These are phyloP conservation scores for Ustilago trichophora DNA, from an alignment of 1,284 basidiomycete genomes.

Conservation along the genomic window DNA sequence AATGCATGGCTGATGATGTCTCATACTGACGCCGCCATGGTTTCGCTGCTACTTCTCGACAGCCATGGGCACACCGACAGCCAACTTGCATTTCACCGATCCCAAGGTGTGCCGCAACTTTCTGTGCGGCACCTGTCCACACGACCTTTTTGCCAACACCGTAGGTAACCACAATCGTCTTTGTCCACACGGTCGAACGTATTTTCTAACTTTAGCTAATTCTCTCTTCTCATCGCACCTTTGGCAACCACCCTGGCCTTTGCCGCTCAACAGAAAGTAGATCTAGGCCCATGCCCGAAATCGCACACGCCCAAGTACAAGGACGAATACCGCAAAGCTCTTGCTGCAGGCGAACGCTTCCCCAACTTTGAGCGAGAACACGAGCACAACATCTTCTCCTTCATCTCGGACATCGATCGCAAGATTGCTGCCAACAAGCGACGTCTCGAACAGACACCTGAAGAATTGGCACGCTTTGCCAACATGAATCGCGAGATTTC, in stretches of 20 bases:
- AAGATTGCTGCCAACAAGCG: slow-evolving; percentile 92
- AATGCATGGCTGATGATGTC: no score
- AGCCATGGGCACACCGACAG: slow-evolving; percentile 63
- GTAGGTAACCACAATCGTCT: no score
- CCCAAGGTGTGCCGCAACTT: slow-evolving; percentile 99
- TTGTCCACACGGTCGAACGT: no score
- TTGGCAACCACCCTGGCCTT: no score
- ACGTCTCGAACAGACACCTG: slow-evolving; percentile 96
- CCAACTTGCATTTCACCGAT: slow-evolving; percentile 87
- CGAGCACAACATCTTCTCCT: slow-evolving; percentile 90
- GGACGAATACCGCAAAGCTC: slow-evolving; percentile 84
- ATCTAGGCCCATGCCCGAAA: slow-evolving; percentile 95
- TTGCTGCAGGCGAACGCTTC: slow-evolving; percentile 72
- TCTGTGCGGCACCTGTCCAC: slow-evolving; percentile 95
- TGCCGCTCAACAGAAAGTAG: slow-evolving; percentile 99
- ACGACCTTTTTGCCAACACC: slow-evolving; percentile 97
- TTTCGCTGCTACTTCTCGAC: no score
- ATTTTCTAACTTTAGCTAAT: no score
- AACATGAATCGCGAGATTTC: slow-evolving; percentile 99
- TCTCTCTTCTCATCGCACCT: not conserved
- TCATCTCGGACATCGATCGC: slow-evolving; percentile 97
- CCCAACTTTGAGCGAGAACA: slow-evolving; percentile 70
- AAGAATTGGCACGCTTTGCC: slow-evolving; percentile 98
- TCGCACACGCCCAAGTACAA: slow-evolving; percentile 94
- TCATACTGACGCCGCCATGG: no score